phyloP scores from a whole-genome alignment of 805 yeast species.

The Saturnispora saitoi region DNA sequence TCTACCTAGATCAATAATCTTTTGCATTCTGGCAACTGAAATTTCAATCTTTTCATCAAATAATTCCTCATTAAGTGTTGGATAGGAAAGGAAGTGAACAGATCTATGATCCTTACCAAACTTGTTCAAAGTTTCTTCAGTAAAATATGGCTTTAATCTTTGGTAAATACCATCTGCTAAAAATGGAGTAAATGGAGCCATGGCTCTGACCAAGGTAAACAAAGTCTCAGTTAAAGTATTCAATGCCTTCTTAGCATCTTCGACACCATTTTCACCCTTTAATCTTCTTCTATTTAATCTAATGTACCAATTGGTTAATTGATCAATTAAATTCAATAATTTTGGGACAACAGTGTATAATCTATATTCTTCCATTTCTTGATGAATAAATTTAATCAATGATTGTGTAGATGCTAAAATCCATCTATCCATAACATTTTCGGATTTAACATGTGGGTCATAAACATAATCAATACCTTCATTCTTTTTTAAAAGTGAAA shows the following conservation, averaged over 20 bases:
- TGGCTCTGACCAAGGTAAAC: slow-evolving; percentile 81
- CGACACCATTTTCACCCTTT: slow-evolving; percentile 85
- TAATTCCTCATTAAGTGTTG: slow-evolving; percentile 69
- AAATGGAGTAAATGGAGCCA: slow-evolving; percentile 99
- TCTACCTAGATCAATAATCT: slow-evolving; percentile 93
- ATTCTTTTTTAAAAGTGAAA: slow-evolving; percentile 72
- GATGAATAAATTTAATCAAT: slow-evolving; percentile 73
- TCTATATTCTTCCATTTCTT: slow-evolving; percentile 84
- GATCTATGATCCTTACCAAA: slow-evolving; percentile 61
- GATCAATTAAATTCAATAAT: slow-evolving; percentile 79
- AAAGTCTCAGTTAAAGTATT: slow-evolving; percentile 88
- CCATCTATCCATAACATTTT: slow-evolving; percentile 97
- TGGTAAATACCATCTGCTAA: slow-evolving; percentile 84
- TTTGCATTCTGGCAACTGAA: slow-evolving; percentile 93
- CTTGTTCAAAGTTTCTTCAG: slow-evolving; percentile 44
- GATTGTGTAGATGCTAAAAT: slow-evolving; percentile 93
- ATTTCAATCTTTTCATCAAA: slow-evolving; percentile 77
- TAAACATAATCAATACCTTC: slow-evolving; percentile 63
- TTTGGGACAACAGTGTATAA: slow-evolving; percentile 95
- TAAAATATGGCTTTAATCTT: slow-evolving; percentile 54
- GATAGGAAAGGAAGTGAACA: slow-evolving; percentile 91
- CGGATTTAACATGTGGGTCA: slow-evolving; percentile 55
- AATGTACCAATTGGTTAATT: slow-evolving; percentile 97
- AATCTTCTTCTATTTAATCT: slow-evolving; percentile 96
- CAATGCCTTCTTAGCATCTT: slow-evolving; percentile 78